Conservation (phyloP, 176 grass and related monocot genomes). For the Carex cristatella region DNA sequence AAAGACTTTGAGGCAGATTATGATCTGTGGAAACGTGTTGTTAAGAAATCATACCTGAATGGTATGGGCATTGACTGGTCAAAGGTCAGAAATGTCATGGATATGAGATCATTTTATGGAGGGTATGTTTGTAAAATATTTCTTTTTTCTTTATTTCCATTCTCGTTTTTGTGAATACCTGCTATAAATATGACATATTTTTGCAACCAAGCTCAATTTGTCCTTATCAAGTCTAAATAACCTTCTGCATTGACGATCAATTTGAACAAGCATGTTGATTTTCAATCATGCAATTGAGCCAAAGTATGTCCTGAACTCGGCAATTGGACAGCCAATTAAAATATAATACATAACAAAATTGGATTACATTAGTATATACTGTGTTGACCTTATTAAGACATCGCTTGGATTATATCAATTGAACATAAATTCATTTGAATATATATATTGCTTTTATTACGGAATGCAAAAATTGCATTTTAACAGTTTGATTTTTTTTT, state of each 20-base stretch:
- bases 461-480: neutral
- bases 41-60: slow-evolving; percentile 77
- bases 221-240: neutral
- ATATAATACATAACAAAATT: neutral
- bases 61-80: slow-evolving; percentile 96
- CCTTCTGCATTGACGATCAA: neutral
- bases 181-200: neutral
- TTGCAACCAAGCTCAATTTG: neutral
- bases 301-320: neutral
- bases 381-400: neutral
- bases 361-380: neutral
- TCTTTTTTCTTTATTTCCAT: neutral
- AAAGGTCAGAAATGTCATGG: slow-evolving; percentile 92
- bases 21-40: slow-evolving; percentile 86
- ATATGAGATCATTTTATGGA: slow-evolving; percentile 97
- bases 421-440: neutral
- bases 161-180: neutral
- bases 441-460: neutral
- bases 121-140: slow-evolving; percentile 58
- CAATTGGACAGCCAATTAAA: neutral
- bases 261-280: neutral
- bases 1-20: slow-evolving; percentile 87
- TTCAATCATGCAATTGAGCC: neutral
- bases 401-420: neutral
- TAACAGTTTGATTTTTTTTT: neutral